A percentile compares a stretch with the other conserved stretches of the same genome.
These are phyloP conservation scores for Ogataea chonburiensis DNA, from an alignment of 805 yeast species.

Conservation along the genomic window DNA sequence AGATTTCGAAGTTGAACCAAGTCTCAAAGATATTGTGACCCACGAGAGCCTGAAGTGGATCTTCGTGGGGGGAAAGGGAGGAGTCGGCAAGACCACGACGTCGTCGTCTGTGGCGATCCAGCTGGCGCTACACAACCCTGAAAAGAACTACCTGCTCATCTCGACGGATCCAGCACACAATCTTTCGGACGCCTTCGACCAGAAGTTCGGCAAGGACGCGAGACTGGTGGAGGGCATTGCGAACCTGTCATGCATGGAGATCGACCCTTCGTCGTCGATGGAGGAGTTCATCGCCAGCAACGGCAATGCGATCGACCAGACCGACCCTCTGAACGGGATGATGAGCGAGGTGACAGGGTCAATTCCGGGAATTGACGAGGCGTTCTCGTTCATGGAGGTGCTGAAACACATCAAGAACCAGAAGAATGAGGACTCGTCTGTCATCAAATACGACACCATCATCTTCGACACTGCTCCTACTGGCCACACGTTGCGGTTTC, in stretches of 20 bases:
- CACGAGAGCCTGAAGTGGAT: conserved; percentile 87
- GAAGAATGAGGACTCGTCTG: conserved; percentile 32
- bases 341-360: conserved; percentile 91
- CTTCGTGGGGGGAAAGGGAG: conserved; percentile 99
- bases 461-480: conserved; percentile 99
- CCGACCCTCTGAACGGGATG: conserved; percentile 66
- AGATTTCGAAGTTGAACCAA: conserved; percentile 69
- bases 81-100: conserved; percentile 98
- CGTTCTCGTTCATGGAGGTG: conserved; percentile 95
- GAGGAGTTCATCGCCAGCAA: conserved; percentile 62
- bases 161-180: conserved; percentile 99
- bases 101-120: conserved; percentile 95
- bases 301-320: conserved; percentile 45
- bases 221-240: conserved; percentile 85
- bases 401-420: conserved; percentile 92
- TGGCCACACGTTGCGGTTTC: conserved; percentile 93
- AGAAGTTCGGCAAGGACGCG: conserved; percentile 96
- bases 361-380: conserved; percentile 98
- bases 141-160: conserved; percentile 78
- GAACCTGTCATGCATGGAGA: conserved; percentile 96
- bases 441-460: conserved; percentile 72
- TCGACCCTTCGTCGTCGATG: conserved; percentile 92
- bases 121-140: conserved; percentile 78
- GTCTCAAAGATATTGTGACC: conserved; percentile 59
- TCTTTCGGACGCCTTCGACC: conserved; percentile 96